Evolutionary conservation across 208 protist species (phyloP).

Genomic region (Crithidia thermophila): DNA sequence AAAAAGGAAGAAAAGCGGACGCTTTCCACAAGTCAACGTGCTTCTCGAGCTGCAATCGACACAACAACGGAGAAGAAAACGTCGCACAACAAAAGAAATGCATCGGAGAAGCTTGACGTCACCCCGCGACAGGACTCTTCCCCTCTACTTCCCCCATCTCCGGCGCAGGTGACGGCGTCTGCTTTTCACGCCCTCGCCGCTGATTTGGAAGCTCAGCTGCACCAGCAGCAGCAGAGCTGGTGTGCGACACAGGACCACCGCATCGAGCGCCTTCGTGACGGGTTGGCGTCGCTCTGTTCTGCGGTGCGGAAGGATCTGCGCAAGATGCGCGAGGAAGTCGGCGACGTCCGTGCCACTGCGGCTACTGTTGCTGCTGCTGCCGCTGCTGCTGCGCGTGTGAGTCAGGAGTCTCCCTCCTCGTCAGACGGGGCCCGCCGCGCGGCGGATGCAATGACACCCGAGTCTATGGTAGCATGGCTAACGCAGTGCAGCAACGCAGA

Average conservation of each 20-base stretch:
- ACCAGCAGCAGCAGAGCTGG: slow-evolving; percentile 17
- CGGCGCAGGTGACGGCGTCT: background rate
- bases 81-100: no score
- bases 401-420: background rate
- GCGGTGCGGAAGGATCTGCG: slow-evolving; percentile 73
- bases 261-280: slow-evolving; percentile 46
- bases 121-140: no score
- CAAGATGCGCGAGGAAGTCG: slow-evolving; percentile 29
- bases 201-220: background rate
- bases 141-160: no score
- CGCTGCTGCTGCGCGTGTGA: background rate
- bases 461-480: slow-evolving; percentile 24
- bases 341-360: background rate
- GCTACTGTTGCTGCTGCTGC: background rate
- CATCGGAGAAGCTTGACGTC: no score
- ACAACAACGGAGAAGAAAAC: no score
- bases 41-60: no score
- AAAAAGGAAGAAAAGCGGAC: no score
- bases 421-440: background rate
- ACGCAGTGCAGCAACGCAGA: slow-evolving; percentile 20
- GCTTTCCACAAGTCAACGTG: no score
- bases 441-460: background rate
- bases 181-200: background rate
- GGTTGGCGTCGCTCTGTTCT: slow-evolving; percentile 66
- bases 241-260: slow-evolving; percentile 13